Evolutionary conservation across 305 asterid species (phyloP).

Genomic region (Fraxinus greggii): DNA sequence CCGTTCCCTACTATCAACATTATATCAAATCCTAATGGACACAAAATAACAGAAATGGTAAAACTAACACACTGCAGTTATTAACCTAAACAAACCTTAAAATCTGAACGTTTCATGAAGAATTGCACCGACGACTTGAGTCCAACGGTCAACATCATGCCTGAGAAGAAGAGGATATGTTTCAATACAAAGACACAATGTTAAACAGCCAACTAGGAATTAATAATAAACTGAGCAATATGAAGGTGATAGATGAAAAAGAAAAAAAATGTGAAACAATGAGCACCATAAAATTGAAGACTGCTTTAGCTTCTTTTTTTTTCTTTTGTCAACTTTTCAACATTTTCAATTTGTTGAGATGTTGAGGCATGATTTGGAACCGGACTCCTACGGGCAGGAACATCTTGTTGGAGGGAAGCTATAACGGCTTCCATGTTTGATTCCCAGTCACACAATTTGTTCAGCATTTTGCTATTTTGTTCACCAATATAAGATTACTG

Average conservation of each 20-base stretch:
- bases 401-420: too few relatives aligned
- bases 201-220: not conserved
- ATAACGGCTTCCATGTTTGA: too few relatives aligned
- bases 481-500: too few relatives aligned
- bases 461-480: too few relatives aligned
- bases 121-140: slow-evolving; percentile 53
- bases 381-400: too few relatives aligned
- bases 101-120: slow-evolving; percentile 52
- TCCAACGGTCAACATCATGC: slow-evolving; percentile 79
- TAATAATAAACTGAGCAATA: not conserved
- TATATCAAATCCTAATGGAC: not conserved
- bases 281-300: slow-evolving; percentile 5
- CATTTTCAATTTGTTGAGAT: too few relatives aligned
- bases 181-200: slow-evolving; percentile 27
- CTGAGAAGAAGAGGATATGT: slow-evolving; percentile 89
- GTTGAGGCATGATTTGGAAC: too few relatives aligned
- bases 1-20: slow-evolving; percentile 40
- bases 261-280: not conserved
- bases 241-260: slow-evolving; percentile 11
- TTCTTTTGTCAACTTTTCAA: too few relatives aligned
- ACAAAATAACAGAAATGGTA: not conserved
- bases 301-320: too few relatives aligned
- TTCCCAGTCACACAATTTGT: too few relatives aligned
- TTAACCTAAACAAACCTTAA: slow-evolving; percentile 38
- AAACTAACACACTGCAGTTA: not conserved